Conservation (phyloP, 2,329 filamentous ascomycete genomes). For the Nemania diffusa region DNA sequence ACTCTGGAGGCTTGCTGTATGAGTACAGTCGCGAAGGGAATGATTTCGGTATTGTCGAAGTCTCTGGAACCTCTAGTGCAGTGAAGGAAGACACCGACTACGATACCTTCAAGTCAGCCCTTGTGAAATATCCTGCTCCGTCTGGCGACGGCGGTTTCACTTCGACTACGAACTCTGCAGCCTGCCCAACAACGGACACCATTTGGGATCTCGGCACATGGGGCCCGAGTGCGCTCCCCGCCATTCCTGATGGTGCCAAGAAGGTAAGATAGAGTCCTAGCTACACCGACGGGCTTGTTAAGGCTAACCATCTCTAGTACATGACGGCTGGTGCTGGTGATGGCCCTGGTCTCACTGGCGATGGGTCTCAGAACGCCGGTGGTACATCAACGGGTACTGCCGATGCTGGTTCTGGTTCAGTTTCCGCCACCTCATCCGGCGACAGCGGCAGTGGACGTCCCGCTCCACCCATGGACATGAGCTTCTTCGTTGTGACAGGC, state of each 20-base stretch:
- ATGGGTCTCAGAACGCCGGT: constrained; percentile 64
- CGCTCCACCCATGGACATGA: constrained; percentile 52
- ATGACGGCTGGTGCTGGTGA: constrained; percentile 64
- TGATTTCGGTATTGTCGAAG: constrained; percentile 81
- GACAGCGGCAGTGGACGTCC: constrained; percentile 48
- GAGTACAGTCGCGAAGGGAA: constrained; percentile 87
- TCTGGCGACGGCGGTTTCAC: constrained; percentile 62
- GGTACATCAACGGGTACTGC: constrained; percentile 58
- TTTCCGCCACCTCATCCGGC: constrained; percentile 51
- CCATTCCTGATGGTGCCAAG: constrained; percentile 61
- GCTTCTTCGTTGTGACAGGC: constrained; percentile 51
- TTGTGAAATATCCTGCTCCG: constrained; percentile 62
- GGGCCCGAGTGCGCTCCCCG: constrained; percentile 59
- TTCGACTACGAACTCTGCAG: constrained; percentile 57
- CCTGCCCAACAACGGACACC: constrained; percentile 61
- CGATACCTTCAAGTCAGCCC: constrained; percentile 60
- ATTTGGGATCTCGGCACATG: constrained; percentile 61
- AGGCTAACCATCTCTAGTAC: constrained; percentile 51
- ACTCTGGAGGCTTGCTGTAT: constrained; percentile 96
- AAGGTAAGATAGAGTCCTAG: constrained; percentile 41
- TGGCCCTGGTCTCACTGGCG: constrained; percentile 63
- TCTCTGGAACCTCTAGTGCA: constrained; percentile 62
- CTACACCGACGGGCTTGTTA: neutral
- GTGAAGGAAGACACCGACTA: constrained; percentile 73
- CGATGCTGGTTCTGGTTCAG: constrained; percentile 53